Evolutionary conservation across 371 early-diverging fungal genomes (phyloP).

Genomic region (Mucor racemosus): DNA sequence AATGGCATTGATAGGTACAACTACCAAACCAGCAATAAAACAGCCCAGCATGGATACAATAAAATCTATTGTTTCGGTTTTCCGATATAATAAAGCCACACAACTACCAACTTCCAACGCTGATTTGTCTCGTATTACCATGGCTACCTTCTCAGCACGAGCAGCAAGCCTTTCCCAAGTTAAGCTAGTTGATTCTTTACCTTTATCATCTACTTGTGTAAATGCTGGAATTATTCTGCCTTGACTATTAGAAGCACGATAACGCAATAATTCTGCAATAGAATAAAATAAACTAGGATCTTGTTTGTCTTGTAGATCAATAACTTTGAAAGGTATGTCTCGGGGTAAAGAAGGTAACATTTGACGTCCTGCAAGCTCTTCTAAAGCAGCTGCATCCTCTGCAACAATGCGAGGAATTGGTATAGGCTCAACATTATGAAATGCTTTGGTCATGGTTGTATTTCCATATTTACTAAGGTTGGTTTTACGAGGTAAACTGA

Average conservation of each 20-base stretch:
- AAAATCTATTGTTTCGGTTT: slow-evolving; percentile 76
- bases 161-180: slow-evolving; percentile 76
- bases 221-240: slow-evolving; percentile 60
- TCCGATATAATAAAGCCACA: slow-evolving; percentile 75
- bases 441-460: slow-evolving; percentile 32
- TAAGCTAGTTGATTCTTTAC: slow-evolving; percentile 62
- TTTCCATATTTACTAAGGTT: slow-evolving; percentile 32
- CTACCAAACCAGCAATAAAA: slow-evolving; percentile 78
- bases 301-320: slow-evolving; percentile 30
- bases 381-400: slow-evolving; percentile 8
- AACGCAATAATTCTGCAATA: slow-evolving; percentile 59
- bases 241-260: slow-evolving; percentile 49
- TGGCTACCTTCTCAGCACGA: slow-evolving; percentile 71
- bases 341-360: slow-evolving; percentile 41
- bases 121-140: slow-evolving; percentile 64
- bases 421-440: slow-evolving; percentile 35
- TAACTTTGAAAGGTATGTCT: slow-evolving; percentile 33
- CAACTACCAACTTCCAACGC: slow-evolving; percentile 62
- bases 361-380: slow-evolving; percentile 40
- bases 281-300: slow-evolving; percentile 48
- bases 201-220: slow-evolving; percentile 70
- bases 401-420: slow-evolving; percentile 22
- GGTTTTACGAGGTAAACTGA: not conserved
- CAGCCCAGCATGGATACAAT: slow-evolving; percentile 76
- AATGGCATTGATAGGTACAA: slow-evolving; percentile 78